phyloP scores from a whole-genome alignment of 306 rosid species.

The Aeschynomene evenia region DNA sequence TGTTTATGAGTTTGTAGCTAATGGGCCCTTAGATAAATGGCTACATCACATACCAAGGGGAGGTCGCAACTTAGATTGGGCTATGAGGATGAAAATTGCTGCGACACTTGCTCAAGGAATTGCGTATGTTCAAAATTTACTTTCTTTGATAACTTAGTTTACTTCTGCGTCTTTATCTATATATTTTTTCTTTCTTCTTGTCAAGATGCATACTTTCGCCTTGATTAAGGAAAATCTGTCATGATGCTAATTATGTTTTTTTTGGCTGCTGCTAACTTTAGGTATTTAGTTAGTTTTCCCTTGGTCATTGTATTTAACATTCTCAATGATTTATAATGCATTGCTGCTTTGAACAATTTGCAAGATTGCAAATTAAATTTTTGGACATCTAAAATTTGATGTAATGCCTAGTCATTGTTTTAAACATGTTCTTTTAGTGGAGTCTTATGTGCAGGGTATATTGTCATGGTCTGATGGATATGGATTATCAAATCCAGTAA shows the following conservation, averaged over 20 bases:
- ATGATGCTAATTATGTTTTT: neutral
- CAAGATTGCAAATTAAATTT: conserved; percentile 3
- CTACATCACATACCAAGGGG: conserved; percentile 95
- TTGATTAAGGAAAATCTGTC: neutral
- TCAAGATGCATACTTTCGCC: conserved; percentile 3
- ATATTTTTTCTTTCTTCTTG: neutral
- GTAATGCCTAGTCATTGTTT: too few species aligned
- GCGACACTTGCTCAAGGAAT: conserved; percentile 96
- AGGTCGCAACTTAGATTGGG: conserved; percentile 94
- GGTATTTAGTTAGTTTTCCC: neutral
- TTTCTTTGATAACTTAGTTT: neutral
- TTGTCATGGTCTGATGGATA: too few species aligned
- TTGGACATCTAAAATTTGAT: too few species aligned
- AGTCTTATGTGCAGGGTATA: too few species aligned
- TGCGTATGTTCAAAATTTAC: conserved; percentile 65
- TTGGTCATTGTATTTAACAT: neutral
- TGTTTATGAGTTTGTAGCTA: conserved; percentile 86
- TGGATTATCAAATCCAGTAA: too few species aligned
- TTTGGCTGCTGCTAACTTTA: neutral
- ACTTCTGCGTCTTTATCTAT: conserved; percentile 1
- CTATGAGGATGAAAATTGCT: conserved; percentile 90
- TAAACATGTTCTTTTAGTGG: too few species aligned
- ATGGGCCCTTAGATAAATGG: conserved; percentile 97
- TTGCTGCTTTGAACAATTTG: neutral
- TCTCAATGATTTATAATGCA: neutral